phyloP scores from a whole-genome alignment of 352 stramenopile genomes.

The Thraustotheca clavata region DNA sequence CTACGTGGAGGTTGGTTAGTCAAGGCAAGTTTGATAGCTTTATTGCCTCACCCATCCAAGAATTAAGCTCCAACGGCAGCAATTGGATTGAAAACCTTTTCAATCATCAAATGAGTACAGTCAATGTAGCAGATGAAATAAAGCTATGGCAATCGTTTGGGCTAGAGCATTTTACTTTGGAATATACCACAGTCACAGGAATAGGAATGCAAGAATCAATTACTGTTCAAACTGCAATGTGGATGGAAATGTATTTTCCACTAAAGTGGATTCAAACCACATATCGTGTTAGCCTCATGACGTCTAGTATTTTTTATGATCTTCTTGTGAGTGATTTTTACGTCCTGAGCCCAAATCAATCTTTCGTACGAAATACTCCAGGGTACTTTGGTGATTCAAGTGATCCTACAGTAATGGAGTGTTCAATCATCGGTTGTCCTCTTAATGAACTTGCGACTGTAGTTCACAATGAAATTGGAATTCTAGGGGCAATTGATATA shows the following conservation, averaged over 20 bases:
- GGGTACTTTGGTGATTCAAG: background rate
- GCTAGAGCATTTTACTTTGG: background rate
- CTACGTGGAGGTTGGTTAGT: background rate
- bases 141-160: background rate
- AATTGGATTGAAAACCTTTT: background rate
- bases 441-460: background rate
- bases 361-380: background rate
- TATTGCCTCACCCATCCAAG: background rate
- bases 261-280: background rate
- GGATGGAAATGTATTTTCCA: background rate
- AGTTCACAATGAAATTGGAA: background rate
- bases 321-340: background rate
- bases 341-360: background rate
- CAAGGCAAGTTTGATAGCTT: background rate
- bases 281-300: background rate
- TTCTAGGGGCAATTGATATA: constrained; percentile 1
- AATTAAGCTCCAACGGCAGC: background rate
- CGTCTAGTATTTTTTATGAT: background rate
- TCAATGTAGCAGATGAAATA: background rate
- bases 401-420: background rate
- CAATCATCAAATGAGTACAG: background rate
- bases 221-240: background rate
- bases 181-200: background rate
- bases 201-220: constrained; percentile 6
- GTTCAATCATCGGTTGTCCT: background rate